Conservation (phyloP, 495 filamentous ascomycete species). For the Entonaema liquescens region DNA sequence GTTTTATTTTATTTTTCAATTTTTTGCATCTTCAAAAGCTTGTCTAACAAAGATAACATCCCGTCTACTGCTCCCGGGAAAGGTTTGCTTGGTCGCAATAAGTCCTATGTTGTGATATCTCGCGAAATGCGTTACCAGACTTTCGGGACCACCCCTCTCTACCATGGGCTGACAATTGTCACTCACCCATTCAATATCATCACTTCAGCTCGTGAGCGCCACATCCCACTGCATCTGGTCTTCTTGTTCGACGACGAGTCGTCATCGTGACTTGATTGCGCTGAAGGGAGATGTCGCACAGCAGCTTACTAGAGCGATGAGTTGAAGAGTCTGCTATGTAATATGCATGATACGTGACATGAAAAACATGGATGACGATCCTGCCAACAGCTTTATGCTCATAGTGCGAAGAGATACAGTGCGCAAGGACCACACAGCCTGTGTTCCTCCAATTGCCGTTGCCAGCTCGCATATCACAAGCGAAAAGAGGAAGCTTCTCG, state of each 20-base stretch:
- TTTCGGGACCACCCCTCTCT: conserved; percentile 9
- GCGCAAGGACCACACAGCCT: conserved; percentile 6
- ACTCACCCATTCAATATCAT: neutral
- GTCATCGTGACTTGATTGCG: conserved; percentile 32
- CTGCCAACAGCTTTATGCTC: conserved; percentile 14
- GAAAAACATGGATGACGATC: conserved; percentile 36
- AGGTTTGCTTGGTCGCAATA: conserved; percentile 23
- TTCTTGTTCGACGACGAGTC: conserved; percentile 18
- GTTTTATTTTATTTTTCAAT: no score
- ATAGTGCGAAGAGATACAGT: conserved; percentile 37
- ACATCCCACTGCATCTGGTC: conserved; percentile 17
- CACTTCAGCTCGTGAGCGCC: conserved; percentile 9
- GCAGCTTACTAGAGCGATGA: conserved; percentile 34
- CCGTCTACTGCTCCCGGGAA: neutral
- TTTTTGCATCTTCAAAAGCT: neutral
- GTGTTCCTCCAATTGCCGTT: conserved; percentile 31
- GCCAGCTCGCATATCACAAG: conserved; percentile 32
- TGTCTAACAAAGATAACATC: neutral
- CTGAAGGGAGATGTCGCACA: conserved; percentile 34
- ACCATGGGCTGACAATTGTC: conserved; percentile 1
- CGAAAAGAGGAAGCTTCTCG: conserved; percentile 5
- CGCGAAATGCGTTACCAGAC: conserved; percentile 23
- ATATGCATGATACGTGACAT: conserved; percentile 39
- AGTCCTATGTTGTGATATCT: conserved; percentile 11
- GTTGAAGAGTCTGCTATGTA: neutral